Percentiles rank a stretch among this genome's conserved stretches.
phyloP scores from a whole-genome alignment of 805 yeast species.

The Candida nitratophila region DNA sequence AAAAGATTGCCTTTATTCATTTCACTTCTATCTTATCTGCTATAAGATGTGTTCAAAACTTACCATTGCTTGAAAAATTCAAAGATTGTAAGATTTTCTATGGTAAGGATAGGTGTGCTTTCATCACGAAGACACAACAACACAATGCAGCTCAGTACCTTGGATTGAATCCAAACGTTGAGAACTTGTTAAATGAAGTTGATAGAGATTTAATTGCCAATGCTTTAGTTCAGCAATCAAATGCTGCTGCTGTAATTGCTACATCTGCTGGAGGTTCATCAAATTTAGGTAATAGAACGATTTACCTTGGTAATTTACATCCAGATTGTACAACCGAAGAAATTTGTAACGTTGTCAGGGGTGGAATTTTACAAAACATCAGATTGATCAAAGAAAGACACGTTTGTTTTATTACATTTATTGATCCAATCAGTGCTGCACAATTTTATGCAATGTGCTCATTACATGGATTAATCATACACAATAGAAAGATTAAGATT shows the following conservation, averaged over 20 bases:
- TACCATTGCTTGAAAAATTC: constrained; percentile 66
- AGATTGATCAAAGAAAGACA: constrained; percentile 78
- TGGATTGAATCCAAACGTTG: constrained; percentile 86
- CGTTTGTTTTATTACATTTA: constrained; percentile 90
- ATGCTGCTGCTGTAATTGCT: constrained; percentile 97
- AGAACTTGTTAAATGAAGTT: constrained; percentile 55
- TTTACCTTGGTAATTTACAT: constrained; percentile 84
- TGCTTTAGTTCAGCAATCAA: constrained; percentile 85
- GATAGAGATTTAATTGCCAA: constrained; percentile 58
- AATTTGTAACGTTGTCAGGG: constrained; percentile 92
- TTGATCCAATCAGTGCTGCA: constrained; percentile 96
- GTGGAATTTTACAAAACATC: constrained; percentile 84
- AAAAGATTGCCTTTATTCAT: constrained; percentile 87
- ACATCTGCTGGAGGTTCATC: constrained; percentile 90
- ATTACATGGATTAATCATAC: constrained; percentile 81
- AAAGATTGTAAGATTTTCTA: constrained; percentile 73
- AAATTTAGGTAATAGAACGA: constrained; percentile 89
- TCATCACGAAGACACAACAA: constrained; percentile 90
- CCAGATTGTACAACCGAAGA: constrained; percentile 86
- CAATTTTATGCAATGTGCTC: constrained; percentile 94
- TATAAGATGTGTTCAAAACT: constrained; percentile 71
- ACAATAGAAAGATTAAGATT: constrained; percentile 78
- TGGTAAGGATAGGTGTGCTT: constrained; percentile 94
- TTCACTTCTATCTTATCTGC: constrained; percentile 82
- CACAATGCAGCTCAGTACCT: constrained; percentile 94